Conservation (phyloP, 2,329 filamentous ascomycete genomes). For the Penicillium sp. region DNA sequence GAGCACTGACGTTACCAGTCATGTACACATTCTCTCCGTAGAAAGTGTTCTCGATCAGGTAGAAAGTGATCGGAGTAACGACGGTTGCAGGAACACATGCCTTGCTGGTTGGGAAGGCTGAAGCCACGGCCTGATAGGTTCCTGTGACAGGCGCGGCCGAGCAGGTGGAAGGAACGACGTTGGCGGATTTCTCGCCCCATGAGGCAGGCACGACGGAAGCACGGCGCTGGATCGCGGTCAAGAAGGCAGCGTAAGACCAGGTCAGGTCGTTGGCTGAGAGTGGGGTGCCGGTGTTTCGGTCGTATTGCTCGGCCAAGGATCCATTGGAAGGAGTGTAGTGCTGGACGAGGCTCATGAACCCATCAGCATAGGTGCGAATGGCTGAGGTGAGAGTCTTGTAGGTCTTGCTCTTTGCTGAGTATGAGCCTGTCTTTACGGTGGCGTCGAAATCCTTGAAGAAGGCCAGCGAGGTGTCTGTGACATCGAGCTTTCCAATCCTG, state of each 20-base stretch:
- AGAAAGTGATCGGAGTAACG: conserved; percentile 4
- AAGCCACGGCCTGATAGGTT: conserved; percentile 3
- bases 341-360: conserved; percentile 49
- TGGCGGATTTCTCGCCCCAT: conserved; percentile 17
- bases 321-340: conserved; percentile 23
- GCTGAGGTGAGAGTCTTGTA: neutral
- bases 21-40: conserved; percentile 10
- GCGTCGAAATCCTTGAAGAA: conserved; percentile 63
- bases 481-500: conserved; percentile 59
- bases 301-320: conserved; percentile 41
- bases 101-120: neutral
- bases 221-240: conserved; percentile 19
- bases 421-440: neutral
- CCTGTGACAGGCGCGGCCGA: conserved; percentile 7
- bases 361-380: conserved; percentile 51
- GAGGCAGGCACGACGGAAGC: conserved; percentile 18
- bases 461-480: conserved; percentile 63
- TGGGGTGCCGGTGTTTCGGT: conserved; percentile 20
- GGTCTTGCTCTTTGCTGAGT: neutral
- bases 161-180: conserved; percentile 5
- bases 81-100: neutral
- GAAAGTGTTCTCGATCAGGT: conserved; percentile 9
- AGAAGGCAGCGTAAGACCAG: conserved; percentile 26
- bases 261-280: conserved; percentile 21
- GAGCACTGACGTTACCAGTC: conserved; percentile 5